Evolutionary conservation across 345 rosid genomes (phyloP), one percentile per base, ranked within the genome.

Genomic region (Salix koriyanagi): DNA sequence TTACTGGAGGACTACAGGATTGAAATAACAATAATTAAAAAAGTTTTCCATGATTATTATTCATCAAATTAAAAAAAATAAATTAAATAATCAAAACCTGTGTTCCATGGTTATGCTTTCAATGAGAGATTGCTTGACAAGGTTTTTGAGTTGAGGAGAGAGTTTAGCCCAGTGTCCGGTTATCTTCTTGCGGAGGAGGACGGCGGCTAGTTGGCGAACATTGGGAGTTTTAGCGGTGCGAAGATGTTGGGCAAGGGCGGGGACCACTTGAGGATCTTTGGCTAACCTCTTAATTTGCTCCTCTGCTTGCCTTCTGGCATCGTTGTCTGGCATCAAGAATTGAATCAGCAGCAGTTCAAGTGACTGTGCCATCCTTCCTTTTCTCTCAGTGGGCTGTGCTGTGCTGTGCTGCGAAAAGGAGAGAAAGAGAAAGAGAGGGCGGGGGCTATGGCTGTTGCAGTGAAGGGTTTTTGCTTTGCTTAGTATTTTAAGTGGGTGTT

Each of bases 111-210:
- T 96, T 84, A 96, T 92, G 85, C 98, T 96, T 81, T 96, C 99
- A 23, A 93, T 86, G 72, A 96, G 86, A 21, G 98, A 93, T 68
- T 90, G 91, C 83, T 92, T 96, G 78, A 96, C 99, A 13, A 88
- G 87, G 66, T 86, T 90, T 79, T 96, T 96, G 72, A 87, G 80
- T 69, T 89, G 95, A 30, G 97, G 94, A 36, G 98, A 52, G 28
- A 96, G 94, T 89, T 93, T 96, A n/a, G 97, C 86, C 99, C 98
- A 96, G 79, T 96, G 99, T 7, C 97, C 99, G 7, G 97, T 96
- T 85, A 96, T 92, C 87, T 93, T 96, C 91, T 96, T 94, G 16
- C 99, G 93, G 80, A 96, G 97, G 87, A 96, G 97, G 4, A 96
- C 99, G 75, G 99, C 99, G 71, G 99, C 94, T 42, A 96, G 92